Base-by-base conservation (phyloP, 768 basidiomycete species). In the Podaxis pistillaris region DNA sequence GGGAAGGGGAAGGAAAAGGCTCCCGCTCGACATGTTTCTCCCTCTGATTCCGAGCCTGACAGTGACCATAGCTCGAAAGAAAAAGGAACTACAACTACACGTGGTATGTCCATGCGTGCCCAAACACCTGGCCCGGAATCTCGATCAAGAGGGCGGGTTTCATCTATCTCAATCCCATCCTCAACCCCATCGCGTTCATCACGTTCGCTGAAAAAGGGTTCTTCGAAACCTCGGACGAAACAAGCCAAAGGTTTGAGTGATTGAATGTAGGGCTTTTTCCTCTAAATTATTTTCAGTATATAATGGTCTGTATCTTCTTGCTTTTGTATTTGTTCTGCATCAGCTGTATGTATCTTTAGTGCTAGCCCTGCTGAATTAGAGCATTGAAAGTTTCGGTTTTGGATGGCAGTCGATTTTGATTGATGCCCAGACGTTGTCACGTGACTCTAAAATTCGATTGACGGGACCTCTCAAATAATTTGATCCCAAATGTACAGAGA, bases 1-100 rank as follows among this genome's bases (percentile, higher is more conserved):
- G 64, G 57, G 50, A 67, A 69, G 55, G 65, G 62, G 19, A 68
- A 65, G 41, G 64, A 11, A 19, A 64, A 44, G 59, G 65, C 40
- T 4, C 47, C 26, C 46, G 4, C 49, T 22, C 37, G 26, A 22
- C 28, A 46, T 30, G 12, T 49, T 2, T 15, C 13, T 52, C 13
- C 36, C 4, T 58, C 54, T 19, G 49, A 37, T 9, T 56, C 40
- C 22, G 65, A 66, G n/a, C 24, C 50, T 12, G 61, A 59, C 7
- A 12, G 46, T 33, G 63, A 63, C 26, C 19, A 53, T 6, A 33
- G 36, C 22, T 30, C 37, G 19, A 33, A 54, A 12, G 53, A 46
- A 6, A 52, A 30, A 30, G 22, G 55, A 51, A 56, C 46, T n/a
- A 17, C 51, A n/a, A 60, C 22, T 24, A 9, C 37, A 15, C 17